Base-by-base conservation (phyloP, 2,329 filamentous ascomycete species). In the Leptographium procerum region DNA sequence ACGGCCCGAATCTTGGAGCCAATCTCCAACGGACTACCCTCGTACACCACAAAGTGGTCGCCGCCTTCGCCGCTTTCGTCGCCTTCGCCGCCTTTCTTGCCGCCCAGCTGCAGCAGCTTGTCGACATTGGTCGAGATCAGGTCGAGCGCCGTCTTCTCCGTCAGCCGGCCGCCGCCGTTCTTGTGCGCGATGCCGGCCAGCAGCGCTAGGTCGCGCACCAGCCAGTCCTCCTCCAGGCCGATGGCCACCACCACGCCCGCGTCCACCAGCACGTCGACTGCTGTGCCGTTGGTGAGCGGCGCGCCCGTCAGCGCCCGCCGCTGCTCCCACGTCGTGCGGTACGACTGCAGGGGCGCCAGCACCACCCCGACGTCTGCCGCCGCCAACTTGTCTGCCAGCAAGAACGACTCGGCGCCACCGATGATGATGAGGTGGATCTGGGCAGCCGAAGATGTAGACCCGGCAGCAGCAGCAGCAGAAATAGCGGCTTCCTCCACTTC, bases 211-310 rank as follows among this genome's bases (percentile, higher is more conserved):
- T 87, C 81, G 33, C 83, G 73, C 4, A 85, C 75, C 56, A 81
- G 66, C 82, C 81, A 87, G 63, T 85, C 81, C 66, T 86, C 82
- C 48, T 78, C 73, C 5, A 84, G 73, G 0, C 83, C 81, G 28
- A 87, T 76, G 0, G 77, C 84, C 1, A 79, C 74, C 3, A 71
- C 66, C 0, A 87, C 84, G 2, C 83, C 84, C 0, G 83, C 83
- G 9, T 77, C 75, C 0, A 84, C 63, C 1, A 88, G 74, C 14
- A 65, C 68, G 61, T 87, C 82, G 5, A 85, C 71, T 0, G 77
- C 77, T 1, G 84, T 87, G 29, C 83, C 83, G 64, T 86, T 85
- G 0, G 83, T 85, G 0, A 87, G 73, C 1, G 85, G 85, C 6
- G 84, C 84, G 1, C 85, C 85, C 0, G 82, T 78, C 13, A 87